Conservation (phyloP, 108 stramenopile species). For the Skeletonema menzelii region DNA sequence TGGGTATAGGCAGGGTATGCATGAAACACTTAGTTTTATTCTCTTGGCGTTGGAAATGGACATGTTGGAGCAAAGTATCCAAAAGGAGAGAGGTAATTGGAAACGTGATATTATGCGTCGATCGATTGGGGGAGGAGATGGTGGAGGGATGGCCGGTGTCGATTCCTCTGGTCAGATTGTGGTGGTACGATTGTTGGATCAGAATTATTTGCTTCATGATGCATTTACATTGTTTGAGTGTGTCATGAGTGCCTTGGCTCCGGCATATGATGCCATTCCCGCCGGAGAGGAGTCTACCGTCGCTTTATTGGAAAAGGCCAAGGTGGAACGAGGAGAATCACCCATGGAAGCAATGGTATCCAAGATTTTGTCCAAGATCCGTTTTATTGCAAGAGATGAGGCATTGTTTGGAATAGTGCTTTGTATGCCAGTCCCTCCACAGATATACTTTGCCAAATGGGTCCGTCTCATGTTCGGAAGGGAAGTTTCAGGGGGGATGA, state of each 20-base stretch:
- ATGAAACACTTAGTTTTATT: slow-evolving; percentile 77
- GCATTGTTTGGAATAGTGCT: slow-evolving; percentile 46
- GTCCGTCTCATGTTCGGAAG: slow-evolving; percentile 78
- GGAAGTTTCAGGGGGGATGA: slow-evolving; percentile 53
- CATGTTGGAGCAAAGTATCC: slow-evolving; percentile 12
- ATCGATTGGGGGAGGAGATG: background rate
- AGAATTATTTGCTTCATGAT: slow-evolving; percentile 48
- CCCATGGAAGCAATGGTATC: slow-evolving; percentile 59
- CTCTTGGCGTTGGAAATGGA: slow-evolving; percentile 74
- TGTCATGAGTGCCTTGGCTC: slow-evolving; percentile 55
- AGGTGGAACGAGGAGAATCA: slow-evolving; percentile 5
- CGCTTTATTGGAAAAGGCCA: slow-evolving; percentile 18
- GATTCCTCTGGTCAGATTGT: slow-evolving; percentile 40
- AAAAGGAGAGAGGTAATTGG: slow-evolving; percentile 12
- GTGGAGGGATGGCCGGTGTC: slow-evolving; percentile 34
- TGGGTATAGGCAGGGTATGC: slow-evolving; percentile 91
- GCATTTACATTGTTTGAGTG: slow-evolving; percentile 59
- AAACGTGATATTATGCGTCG: background rate
- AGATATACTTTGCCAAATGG: slow-evolving; percentile 75
- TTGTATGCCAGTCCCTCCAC: slow-evolving; percentile 39
- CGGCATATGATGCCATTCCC: slow-evolving; percentile 64
- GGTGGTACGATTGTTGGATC: slow-evolving; percentile 44
- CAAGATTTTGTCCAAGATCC: slow-evolving; percentile 60
- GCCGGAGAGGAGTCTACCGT: slow-evolving; percentile 22
- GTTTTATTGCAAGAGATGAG: slow-evolving; percentile 56